phyloP scores from a whole-genome alignment of 164 flowering plant genomes.

The Umbellularia californica region DNA sequence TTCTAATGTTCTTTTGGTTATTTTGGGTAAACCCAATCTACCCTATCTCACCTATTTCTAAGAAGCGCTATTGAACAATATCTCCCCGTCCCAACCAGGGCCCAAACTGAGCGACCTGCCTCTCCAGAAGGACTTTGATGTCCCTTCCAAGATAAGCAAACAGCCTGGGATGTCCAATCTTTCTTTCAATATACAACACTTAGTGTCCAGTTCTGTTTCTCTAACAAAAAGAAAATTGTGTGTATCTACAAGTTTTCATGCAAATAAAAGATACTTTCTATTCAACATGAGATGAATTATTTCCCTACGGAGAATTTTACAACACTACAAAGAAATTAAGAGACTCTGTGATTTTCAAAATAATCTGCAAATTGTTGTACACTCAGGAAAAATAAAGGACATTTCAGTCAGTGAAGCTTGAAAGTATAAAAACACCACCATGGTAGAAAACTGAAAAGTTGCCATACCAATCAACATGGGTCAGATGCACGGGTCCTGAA shows the following conservation, averaged over 20 bases:
- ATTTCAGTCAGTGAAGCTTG: not conserved
- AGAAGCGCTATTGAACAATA: no score
- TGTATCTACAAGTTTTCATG: not conserved
- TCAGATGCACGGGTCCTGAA: conserved; percentile 69
- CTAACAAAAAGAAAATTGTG: not conserved
- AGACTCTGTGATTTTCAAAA: not conserved
- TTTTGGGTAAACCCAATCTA: no score
- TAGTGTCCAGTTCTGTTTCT: no score
- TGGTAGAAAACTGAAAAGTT: not conserved
- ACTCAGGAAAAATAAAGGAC: not conserved
- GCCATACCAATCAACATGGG: conserved; percentile 66
- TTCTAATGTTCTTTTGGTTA: not conserved
- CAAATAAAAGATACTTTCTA: not conserved
- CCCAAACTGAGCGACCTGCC: no score
- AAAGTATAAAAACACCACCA: not conserved
- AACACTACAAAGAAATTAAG: no score
- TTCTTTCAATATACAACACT: not conserved
- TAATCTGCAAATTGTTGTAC: not conserved
- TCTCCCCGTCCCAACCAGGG: no score
- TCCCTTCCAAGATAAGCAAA: no score
- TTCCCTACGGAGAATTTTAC: not conserved
- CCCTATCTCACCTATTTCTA: no score
- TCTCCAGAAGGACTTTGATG: no score
- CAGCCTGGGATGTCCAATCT: no score
- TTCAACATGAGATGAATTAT: not conserved